Base-by-base conservation (phyloP, 352 stramenopile genomes). In the Pythium plurisporium region DNA sequence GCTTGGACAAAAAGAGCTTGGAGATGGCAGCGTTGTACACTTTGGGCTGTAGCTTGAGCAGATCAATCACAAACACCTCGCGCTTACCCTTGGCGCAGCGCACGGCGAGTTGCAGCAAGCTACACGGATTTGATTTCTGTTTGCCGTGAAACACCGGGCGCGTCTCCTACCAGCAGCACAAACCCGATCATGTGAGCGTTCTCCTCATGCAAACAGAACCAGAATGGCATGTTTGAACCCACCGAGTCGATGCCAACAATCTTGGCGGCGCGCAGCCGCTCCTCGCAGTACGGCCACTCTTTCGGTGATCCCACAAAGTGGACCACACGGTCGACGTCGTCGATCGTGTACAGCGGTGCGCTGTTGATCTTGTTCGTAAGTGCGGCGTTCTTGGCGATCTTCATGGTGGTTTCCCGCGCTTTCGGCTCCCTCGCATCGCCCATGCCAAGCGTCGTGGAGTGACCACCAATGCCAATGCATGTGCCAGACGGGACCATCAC, bases 181-280 rank as follows among this genome's bases (percentile, higher is more conserved):
- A 43, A 30, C 33, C n/a, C n/a, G n/a, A n/a, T n/a, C n/a, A n/a
- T 38, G 33, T 38, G 9, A 38, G 33, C 33, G 33, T 38, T 10
- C 33, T 15, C 33, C 15, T 38, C 33, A 38, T 38, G 33, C 33
- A 15, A 29, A 36, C 19, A 44, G 11, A 30, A 54, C 6, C 25
- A 34, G n/a, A n/a, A n/a, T 44, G 34, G 10, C 6, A 9, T 25
- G 7, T 51, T 51, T 53, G 38, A 64, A 72, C 74, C 47, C 55
- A 91, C 81, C 70, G 82, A 89, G 55, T 90, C 78, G 30, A 92
- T 74, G 29, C 79, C 82, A 48, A 92, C 67, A 50, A 90, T 29
- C 7, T 62, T 68, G 23, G 79, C 82, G 14, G 64, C 63, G 31
- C 65, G 70, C 44, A 90, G 51, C 3, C 76, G 70, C 25, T 41